A percentile compares a stretch with the other conserved stretches of the same genome.
Evolutionary conservation across 305 asterid species (phyloP).

Genomic region (Ajuga reptans): DNA sequence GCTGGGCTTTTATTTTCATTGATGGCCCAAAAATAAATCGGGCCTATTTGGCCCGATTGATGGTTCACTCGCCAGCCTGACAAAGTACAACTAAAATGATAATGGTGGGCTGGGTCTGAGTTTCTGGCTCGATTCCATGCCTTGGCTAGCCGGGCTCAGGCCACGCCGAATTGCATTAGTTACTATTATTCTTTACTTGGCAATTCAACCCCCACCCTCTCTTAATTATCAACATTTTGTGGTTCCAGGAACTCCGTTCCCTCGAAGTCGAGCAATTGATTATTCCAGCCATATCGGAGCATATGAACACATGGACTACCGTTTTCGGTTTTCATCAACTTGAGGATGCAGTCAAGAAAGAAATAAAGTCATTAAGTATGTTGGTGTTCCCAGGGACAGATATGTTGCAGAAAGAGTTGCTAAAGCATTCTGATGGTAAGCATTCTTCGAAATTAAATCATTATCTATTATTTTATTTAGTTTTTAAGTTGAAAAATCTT

Average conservation of each 20-base stretch:
- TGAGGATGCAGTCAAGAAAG: constrained; percentile 46
- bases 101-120: too few species aligned
- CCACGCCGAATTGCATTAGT: background rate
- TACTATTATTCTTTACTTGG: background rate
- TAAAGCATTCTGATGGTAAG: constrained; percentile 44
- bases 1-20: too few species aligned
- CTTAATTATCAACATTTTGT: constrained; percentile 7
- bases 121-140: too few species aligned
- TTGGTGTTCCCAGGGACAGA: constrained; percentile 87
- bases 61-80: too few species aligned
- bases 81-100: too few species aligned
- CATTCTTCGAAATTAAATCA: background rate
- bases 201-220: background rate
- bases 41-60: too few species aligned
- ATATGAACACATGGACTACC: constrained; percentile 71
- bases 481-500: background rate
- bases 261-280: constrained; percentile 65
- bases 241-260: constrained; percentile 58
- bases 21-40: too few species aligned
- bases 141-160: too few species aligned
- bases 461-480: background rate
- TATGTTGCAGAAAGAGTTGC: constrained; percentile 71
- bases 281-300: constrained; percentile 91
- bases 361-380: constrained; percentile 63
- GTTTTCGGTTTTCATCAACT: constrained; percentile 73